Base-by-base conservation (phyloP, 306 rosid species). In the Arachis hypogaea region DNA sequence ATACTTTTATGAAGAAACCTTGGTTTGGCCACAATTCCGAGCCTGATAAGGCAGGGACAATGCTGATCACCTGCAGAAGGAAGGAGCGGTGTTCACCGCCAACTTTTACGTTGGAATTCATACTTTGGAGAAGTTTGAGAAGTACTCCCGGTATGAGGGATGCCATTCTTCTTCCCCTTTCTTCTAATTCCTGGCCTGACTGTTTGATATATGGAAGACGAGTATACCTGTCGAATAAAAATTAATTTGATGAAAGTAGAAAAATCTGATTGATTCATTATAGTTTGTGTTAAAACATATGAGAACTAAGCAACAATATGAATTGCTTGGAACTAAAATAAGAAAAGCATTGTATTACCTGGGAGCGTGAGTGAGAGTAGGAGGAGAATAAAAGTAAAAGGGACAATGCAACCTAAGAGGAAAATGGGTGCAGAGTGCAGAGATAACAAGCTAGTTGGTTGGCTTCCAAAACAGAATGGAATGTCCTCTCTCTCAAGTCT, bases 1-100 rank as follows among this genome's bases (percentile, higher is more conserved):
- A 94, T 41, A 94, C 96, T 83, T 94, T 94, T 7, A 94, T 28
- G 78, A 89, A 94, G 89, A 89, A 94, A 18, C 99, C 87, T 14
- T 80, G 80, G 56, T 94, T 88, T 60, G 97, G 97, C 97, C 97
- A 94, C 16, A 94, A 59, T 63, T 90, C 99, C 0, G 89, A 90
- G n/a, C 97, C 99, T 6, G 80, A 78, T 61, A 94, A 84, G 14
- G 95, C 97, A 7, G 97, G 99, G 12, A 84, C 87, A 3, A 92
- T 92, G 81, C 99, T 86, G 68, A 94, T 90, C 73, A 88, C 95
- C 75, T 94, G 97, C 59, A 94, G 82, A 65, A 94, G 92, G 56
- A 88, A 93, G 1, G 96, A 88, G 4, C 99, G 89, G 68, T 94
- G 75, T 77, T 94, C 99, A 5, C 99, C 92, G 1, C 88, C 84